Base-by-base conservation (phyloP, 2,329 filamentous ascomycete genomes). In the Penicillium griseofulvum region DNA sequence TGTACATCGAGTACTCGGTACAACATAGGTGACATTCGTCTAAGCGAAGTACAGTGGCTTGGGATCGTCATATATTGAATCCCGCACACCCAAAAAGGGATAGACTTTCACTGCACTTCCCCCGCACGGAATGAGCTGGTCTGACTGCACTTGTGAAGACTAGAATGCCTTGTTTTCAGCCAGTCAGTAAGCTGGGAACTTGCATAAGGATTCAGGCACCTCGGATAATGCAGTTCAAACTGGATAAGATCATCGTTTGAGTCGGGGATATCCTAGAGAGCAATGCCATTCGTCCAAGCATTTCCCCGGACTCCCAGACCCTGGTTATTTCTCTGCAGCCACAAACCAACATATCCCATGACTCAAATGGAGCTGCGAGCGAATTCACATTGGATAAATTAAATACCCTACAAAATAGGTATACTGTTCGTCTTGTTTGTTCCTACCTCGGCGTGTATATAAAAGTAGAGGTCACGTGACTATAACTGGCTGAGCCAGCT, bases 11-110 rank as follows among this genome's bases (percentile, higher is more conserved):
- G 19, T 41, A 44, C 34, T n/a, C 10, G 8, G 42, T 52, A 4
- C 22, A 22, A 22, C 22, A 22, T 22, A 57, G 56, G 62, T 59
- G 34, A 55, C 49, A 62, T 50, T 54, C 45, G 14, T 33, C 43
- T 62, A 56, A 57, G 52, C 59, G 54, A 64, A 56, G 53, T 57
- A 58, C 57, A 51, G 29, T 31, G 37, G n/a, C 31, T 36, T 31
- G 22, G 43, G 60, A 50, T 58, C 54, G 54, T 54, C 56, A 54
- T 57, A 19, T 16, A 51, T 52, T 43, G 47, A 43, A 52, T 52
- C 47, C 60, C 59, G 52, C 52, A 37, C 37, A 48, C 57, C 53
- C 41, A 57, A 56, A 19, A n/a, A 37, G 58, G 58, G 48, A 54
- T 59, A 54, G 52, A 54, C 39, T 50, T 42, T 55, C 16, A 10